Evolutionary conservation across 2,329 filamentous ascomycete species (phyloP), one percentile per base, ranked within the genome.

Genomic region (Talaromyces funiculosus): DNA sequence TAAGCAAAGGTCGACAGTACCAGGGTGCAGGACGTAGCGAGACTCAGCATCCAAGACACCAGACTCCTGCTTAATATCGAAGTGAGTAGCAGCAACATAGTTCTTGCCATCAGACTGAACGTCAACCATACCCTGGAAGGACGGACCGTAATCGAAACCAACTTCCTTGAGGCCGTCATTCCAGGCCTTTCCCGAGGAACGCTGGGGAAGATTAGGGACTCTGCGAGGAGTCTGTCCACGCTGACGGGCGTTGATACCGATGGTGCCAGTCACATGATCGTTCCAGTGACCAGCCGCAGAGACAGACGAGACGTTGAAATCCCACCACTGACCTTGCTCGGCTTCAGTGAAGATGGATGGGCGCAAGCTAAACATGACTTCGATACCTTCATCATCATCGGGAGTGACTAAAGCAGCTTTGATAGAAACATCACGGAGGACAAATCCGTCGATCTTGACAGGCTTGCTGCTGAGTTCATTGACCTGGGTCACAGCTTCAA

Each of bases 1-100:
- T 16, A 68, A 60, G 37, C 60, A 64, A 10, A 40, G 37, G 55
- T 68, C 67, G 10, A 68, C 47, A 2, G 63, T 60, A 12, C 57
- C 38, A 3, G 54, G 54, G 18, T 57, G 54, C 35, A 57, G 22
- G 12, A 43, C 38, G 38, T 57, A 57, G 7, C 54, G 65, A 61
- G 63, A 65, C 24, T 65, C 60, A 2, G 18, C 54, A 1, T 9
- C 31, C 40, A 64, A 53, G 14, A 54, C 14, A n/a, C 43, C 57
- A n/a, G 24, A 35, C 12, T 45, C 26, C 1, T 47, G 14, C 38
- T 57, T 60, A 20, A 61, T 51, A 14, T 38, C 49, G 56, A 33
- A 12, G 40, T 26, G 51, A 43, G 38, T 31, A 40, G 54, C 54
- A 3, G 54, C 54, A 43, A 40, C 29, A 26, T 57, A 54, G 31